Conservation (phyloP, 129 eudicot species). For the Calendula officinalis region DNA sequence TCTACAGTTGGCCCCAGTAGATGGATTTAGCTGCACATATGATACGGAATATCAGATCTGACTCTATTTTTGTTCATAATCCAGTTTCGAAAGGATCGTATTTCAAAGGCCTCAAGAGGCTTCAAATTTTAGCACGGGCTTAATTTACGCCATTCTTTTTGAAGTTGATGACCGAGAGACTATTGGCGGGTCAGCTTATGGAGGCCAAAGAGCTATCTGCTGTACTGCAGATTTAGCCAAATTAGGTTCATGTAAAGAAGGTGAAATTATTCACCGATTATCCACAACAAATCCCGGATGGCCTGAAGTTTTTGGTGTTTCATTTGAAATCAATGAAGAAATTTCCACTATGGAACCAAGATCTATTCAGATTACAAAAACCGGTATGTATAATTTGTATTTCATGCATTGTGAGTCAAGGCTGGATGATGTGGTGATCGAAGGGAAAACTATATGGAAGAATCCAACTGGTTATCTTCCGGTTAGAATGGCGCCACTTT, state of each 20-base stretch:
- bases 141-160: slow-evolving; percentile 73
- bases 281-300: slow-evolving; percentile 85
- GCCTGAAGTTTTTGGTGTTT: slow-evolving; percentile 79
- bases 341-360: slow-evolving; percentile 56
- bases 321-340: slow-evolving; percentile 54
- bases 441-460: slow-evolving; percentile 94
- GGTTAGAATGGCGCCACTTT: slow-evolving; percentile 97
- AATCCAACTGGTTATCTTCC: slow-evolving; percentile 94
- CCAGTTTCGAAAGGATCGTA: slow-evolving; percentile 78
- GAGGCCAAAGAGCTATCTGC: slow-evolving; percentile 97
- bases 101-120: slow-evolving; percentile 65
- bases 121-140: slow-evolving; percentile 67
- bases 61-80: slow-evolving; percentile 6
- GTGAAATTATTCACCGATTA: slow-evolving; percentile 84
- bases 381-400: slow-evolving; percentile 95
- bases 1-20: background rate
- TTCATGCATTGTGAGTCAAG: slow-evolving; percentile 89
- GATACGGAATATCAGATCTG: slow-evolving; percentile 9
- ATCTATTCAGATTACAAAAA: slow-evolving; percentile 67
- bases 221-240: slow-evolving; percentile 96
- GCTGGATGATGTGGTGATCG: slow-evolving; percentile 57
- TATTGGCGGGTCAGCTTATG: slow-evolving; percentile 97
- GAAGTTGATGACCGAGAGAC: slow-evolving; percentile 94
- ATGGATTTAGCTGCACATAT: slow-evolving; percentile 13
- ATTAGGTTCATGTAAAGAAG: slow-evolving; percentile 83